A percentile compares a stretch with the other conserved stretches of the same genome.
phyloP scores from a whole-genome alignment of 2,329 filamentous ascomycete species.

The Aspergillus ustus region DNA sequence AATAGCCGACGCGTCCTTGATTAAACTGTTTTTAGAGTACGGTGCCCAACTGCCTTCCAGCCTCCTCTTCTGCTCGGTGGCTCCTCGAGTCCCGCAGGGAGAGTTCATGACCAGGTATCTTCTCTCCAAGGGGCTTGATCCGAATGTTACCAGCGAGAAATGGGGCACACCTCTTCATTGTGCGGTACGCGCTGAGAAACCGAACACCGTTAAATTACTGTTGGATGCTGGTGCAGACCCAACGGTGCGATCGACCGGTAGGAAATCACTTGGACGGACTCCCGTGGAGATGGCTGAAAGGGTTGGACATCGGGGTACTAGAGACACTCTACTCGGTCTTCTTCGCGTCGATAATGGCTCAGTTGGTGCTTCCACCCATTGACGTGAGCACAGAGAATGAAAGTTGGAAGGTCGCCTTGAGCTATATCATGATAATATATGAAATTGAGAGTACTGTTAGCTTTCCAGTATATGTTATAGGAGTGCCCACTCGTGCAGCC shows the following conservation, averaged over 20 bases:
- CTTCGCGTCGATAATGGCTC: background rate
- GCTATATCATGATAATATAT: too few relatives aligned
- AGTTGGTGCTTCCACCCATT: too few relatives aligned
- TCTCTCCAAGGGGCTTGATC: conserved; percentile 18
- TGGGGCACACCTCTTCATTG: conserved; percentile 20
- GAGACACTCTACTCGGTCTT: background rate
- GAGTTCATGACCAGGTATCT: conserved; percentile 18
- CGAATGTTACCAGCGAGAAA: conserved; percentile 15
- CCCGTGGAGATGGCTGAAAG: conserved; percentile 14
- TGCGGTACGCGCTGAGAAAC: conserved; percentile 4
- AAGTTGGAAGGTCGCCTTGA: too few relatives aligned
- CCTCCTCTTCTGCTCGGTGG: conserved; percentile 13
- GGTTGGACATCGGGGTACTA: background rate
- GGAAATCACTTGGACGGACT: background rate
- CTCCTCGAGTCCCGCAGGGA: conserved; percentile 10
- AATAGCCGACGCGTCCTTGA: background rate
- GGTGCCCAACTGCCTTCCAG: conserved; percentile 16
- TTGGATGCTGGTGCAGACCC: conserved; percentile 19
- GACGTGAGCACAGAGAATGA: background rate
- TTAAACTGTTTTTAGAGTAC: conserved; percentile 9
- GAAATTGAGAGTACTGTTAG: too few relatives aligned
- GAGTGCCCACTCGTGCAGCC: too few relatives aligned
- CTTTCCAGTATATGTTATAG: too few relatives aligned
- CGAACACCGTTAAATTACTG: conserved; percentile 9
- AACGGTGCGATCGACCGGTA: conserved; percentile 2